Conservation (phyloP, 148 eudicot genomes). For the Drosera capensis region DNA sequence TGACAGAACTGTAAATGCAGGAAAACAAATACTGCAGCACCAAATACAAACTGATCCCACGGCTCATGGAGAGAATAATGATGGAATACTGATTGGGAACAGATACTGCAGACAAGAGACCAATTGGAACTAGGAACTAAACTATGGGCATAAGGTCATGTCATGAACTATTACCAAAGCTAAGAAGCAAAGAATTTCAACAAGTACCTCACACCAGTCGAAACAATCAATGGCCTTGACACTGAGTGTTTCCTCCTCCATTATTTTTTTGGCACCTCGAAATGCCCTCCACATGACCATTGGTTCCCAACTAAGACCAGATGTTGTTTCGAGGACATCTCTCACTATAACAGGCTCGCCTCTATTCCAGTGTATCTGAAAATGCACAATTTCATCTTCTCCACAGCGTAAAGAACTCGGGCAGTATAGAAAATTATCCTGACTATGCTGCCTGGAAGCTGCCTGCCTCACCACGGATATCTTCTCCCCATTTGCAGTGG, state of each 20-base stretch:
- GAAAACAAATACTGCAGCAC: too few species aligned
- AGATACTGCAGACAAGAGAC: too few species aligned
- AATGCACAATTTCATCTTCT: slow-evolving; percentile 50
- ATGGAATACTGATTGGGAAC: too few species aligned
- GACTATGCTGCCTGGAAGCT: slow-evolving; percentile 35
- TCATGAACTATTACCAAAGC: too few species aligned
- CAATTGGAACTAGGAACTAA: too few species aligned
- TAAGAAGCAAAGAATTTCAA: slow-evolving; percentile 2
- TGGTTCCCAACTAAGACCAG: slow-evolving; percentile 94
- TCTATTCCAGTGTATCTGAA: slow-evolving; percentile 77
- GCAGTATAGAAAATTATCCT: slow-evolving; percentile 54
- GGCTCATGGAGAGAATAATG: too few species aligned
- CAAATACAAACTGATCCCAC: too few species aligned
- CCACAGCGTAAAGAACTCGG: slow-evolving; percentile 30
- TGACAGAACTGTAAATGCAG: too few species aligned
- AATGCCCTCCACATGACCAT: slow-evolving; percentile 94
- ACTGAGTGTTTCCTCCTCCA: slow-evolving; percentile 22
- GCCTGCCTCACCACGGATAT: slow-evolving; percentile 32
- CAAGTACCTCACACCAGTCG: slow-evolving; percentile 98
- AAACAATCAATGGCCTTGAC: slow-evolving; percentile 90
- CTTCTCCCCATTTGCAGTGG: background rate
- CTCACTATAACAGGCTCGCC: slow-evolving; percentile 87
- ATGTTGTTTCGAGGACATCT: slow-evolving; percentile 38
- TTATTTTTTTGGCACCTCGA: slow-evolving; percentile 24
- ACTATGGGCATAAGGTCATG: too few species aligned